Evolutionary conservation across 176 grass and related monocot genomes (phyloP), one percentile per base, ranked within the genome.

Genomic region (Rhynchospora tenuis): DNA sequence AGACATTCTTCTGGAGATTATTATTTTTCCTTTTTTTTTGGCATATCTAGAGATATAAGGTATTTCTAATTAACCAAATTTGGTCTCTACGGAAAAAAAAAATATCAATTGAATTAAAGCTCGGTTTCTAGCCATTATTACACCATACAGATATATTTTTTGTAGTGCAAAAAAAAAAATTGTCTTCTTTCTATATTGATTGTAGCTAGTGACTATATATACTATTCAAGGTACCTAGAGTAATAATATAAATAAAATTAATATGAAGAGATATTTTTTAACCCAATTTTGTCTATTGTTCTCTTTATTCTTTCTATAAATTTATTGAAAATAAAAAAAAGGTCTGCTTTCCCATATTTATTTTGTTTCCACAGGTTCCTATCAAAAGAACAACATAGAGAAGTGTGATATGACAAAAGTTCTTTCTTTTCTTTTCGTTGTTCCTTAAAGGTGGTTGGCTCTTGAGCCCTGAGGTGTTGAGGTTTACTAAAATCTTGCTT

Each of bases 381-480:
- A 73, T 23, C 9, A 73, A 73, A 72, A 73, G 20, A 50, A 51
- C 44, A 73, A 50, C 79, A 82, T 82, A 64, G 79, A 82, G 12
- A 64, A 82, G 58, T 64, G 79, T 66, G 79, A 81, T 63, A 63
- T 11, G 13, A 82, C 47, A 75, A 75, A 75, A 54, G 48, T 47
- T 66, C n/a, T 46, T 8, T 45, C 29, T 80, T 52, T 81, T 2
- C 46, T 16, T 82, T 66, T 0, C 6, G 50, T 55, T 76, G 38
- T 52, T 47, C 33, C 57, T 77, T 77, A 59, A 84, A 85, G 77
- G 72, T 85, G 69, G 67, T 64, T 76, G 29, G 70, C 19, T 50
- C 31, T 85, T 85, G 83, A 75, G 59, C 83, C 55, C 20, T 60
- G 69, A 77, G 83, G 59, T 52, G 26, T 76, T 60, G 69, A 77